phyloP scores from a whole-genome alignment of 345 rosid species.

The Erucastrum elatum region DNA sequence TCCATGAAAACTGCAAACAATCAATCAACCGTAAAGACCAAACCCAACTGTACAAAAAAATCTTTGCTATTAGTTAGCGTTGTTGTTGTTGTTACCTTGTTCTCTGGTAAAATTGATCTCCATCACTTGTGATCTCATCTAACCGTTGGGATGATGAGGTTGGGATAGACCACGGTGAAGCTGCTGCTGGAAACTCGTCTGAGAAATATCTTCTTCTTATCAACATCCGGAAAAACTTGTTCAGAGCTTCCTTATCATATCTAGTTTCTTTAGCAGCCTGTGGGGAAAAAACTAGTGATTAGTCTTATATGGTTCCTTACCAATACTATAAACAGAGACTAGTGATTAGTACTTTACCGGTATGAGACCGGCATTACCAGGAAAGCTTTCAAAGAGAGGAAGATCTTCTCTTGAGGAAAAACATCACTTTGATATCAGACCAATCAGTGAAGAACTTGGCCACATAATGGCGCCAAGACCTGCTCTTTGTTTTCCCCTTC shows the following conservation, averaged over 20 bases:
- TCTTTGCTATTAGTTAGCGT: too few species aligned
- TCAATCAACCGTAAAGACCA: not conserved
- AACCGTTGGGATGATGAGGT: conserved; percentile 46
- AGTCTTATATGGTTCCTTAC: conserved; percentile 5
- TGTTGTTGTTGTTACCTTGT: conserved; percentile 7
- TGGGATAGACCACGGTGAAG: conserved; percentile 57
- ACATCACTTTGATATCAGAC: too few species aligned
- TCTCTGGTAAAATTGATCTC: conserved; percentile 54
- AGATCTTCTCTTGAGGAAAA: conserved; percentile 82
- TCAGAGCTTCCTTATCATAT: conserved; percentile 82
- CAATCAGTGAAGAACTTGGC: too few species aligned
- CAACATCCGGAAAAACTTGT: conserved; percentile 69
- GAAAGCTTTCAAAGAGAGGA: conserved; percentile 89
- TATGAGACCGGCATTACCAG: conserved; percentile 72
- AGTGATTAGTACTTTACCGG: not conserved
- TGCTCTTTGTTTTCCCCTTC: too few species aligned
- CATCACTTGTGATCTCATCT: conserved; percentile 62
- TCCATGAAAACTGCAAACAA: conserved; percentile 49
- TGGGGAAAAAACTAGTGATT: not conserved
- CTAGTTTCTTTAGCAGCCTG: conserved; percentile 94
- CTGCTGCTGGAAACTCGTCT: conserved; percentile 59
- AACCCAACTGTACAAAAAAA: not conserved
- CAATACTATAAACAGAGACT: not conserved
- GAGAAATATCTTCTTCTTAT: conserved; percentile 86
- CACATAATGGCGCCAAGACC: too few species aligned